These are phyloP conservation scores for Mrakia frigida DNA, from an alignment of 768 basidiomycete species.

Conservation along the genomic window DNA sequence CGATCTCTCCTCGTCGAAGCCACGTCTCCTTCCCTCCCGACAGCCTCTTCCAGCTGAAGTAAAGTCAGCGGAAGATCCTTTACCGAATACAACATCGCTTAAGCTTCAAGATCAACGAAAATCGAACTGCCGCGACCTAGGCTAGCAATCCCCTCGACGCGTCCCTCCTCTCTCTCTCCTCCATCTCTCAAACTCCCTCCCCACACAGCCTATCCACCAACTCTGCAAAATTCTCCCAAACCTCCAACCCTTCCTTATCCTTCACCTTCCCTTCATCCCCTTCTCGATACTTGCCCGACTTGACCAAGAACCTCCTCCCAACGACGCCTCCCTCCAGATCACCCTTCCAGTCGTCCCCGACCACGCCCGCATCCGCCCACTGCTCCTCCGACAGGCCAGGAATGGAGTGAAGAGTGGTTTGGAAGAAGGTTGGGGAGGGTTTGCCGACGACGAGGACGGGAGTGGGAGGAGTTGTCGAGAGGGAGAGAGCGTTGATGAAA, in stretches of 20 bases:
- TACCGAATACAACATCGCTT: no score
- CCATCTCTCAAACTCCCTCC: background rate
- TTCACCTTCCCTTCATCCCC: conserved; percentile 54
- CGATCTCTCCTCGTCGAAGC: no score
- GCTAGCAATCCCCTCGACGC: no score
- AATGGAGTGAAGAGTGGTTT: conserved; percentile 54
- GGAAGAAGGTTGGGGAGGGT: conserved; percentile 57
- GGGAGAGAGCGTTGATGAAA: conserved; percentile 61
- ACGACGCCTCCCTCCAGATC: conserved; percentile 14
- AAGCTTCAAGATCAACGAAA: no score
- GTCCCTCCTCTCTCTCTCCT: background rate
- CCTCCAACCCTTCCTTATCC: conserved; percentile 48
- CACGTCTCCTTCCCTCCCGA: no score
- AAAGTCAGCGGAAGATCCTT: no score
- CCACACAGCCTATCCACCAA: conserved; percentile 52
- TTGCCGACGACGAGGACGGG: conserved; percentile 61
- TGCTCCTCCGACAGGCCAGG: background rate
- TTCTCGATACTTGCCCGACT: conserved; percentile 63
- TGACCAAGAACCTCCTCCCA: conserved; percentile 46
- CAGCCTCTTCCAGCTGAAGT: no score
- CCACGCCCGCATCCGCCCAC: background rate
- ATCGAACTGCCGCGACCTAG: no score
- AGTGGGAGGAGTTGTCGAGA: conserved; percentile 47
- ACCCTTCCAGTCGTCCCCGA: conserved; percentile 11
- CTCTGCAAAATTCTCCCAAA: conserved; percentile 53